Evolutionary conservation across 2,329 filamentous ascomycete genomes (phyloP).

Genomic region (Alternaria viburni): DNA sequence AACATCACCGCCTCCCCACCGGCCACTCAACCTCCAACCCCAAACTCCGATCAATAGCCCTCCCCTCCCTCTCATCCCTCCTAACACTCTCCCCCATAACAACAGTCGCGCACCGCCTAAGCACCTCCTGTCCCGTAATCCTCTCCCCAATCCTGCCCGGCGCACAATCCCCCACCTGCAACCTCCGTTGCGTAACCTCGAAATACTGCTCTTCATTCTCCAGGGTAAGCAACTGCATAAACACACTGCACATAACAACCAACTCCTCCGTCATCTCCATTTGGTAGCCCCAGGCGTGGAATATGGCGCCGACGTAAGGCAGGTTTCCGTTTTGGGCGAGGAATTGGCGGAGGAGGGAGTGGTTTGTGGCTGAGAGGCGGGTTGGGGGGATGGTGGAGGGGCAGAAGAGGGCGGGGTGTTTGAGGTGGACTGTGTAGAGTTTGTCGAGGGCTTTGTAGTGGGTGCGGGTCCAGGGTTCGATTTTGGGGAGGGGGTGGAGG

Average conservation of each 20-base stretch:
- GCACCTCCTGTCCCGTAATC: conserved; percentile 35
- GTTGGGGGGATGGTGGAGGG: conserved; percentile 25
- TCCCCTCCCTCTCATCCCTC: conserved; percentile 43
- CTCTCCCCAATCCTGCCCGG: conserved; percentile 27
- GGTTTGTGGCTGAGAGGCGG: conserved; percentile 36
- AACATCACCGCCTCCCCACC: neutral
- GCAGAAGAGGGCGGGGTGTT: conserved; percentile 40
- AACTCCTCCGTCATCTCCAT: conserved; percentile 39
- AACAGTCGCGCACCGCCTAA: conserved; percentile 41
- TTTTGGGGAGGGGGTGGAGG: conserved; percentile 38
- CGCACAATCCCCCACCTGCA: conserved; percentile 38
- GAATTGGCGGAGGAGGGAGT: conserved; percentile 35
- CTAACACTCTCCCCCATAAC: conserved; percentile 42
- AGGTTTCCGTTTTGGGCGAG: conserved; percentile 21
- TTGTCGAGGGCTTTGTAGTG: conserved; percentile 49
- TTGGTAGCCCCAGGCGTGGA: conserved; percentile 45
- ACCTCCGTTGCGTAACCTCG: conserved; percentile 23
- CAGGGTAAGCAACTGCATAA: conserved; percentile 39
- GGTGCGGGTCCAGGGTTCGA: conserved; percentile 50
- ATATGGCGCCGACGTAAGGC: conserved; percentile 37
- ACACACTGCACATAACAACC: conserved; percentile 45
- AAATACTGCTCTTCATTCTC: conserved; percentile 36
- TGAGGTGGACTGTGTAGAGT: conserved; percentile 43
- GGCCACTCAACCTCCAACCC: conserved; percentile 22
- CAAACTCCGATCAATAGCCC: conserved; percentile 24